phyloP scores from a whole-genome alignment of 495 filamentous ascomycete species.

The Astrothelium subdiscretum region DNA sequence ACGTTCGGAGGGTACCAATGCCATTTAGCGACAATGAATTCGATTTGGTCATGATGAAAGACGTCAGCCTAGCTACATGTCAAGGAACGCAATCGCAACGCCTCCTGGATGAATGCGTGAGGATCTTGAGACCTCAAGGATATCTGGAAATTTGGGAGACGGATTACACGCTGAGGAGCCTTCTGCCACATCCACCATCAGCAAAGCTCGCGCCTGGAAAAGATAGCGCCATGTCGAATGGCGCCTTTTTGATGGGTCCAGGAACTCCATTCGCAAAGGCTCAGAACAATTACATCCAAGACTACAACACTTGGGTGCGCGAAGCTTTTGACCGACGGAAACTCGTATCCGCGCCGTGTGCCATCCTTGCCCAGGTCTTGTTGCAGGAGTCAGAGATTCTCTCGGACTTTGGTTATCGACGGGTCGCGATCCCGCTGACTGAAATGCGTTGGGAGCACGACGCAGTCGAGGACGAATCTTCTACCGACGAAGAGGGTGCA shows the following conservation, averaged over 20 bases:
- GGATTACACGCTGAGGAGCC: conserved; percentile 63
- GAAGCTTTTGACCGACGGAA: conserved; percentile 62
- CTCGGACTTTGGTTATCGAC: conserved; percentile 55
- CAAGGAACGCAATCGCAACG: conserved; percentile 50
- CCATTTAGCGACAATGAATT: conserved; percentile 79
- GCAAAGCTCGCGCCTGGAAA: conserved; percentile 46
- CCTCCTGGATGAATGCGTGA: conserved; percentile 63
- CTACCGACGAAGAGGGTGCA: conserved; percentile 27
- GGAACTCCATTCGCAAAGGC: conserved; percentile 66
- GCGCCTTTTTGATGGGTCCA: conserved; percentile 72
- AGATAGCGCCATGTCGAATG: conserved; percentile 49
- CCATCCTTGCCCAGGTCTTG: conserved; percentile 61
- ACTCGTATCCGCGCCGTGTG: conserved; percentile 66
- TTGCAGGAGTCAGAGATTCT: conserved; percentile 67
- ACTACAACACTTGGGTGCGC: conserved; percentile 74
- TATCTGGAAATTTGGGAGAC: conserved; percentile 80
- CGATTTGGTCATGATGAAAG: conserved; percentile 84
- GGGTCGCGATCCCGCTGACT: conserved; percentile 75
- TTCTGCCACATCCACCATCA: conserved; percentile 62
- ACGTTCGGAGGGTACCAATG: conserved; percentile 60
- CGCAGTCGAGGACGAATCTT: conserved; percentile 30
- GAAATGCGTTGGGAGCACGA: conserved; percentile 85
- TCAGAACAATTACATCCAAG: conserved; percentile 70
- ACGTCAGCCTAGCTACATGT: conserved; percentile 56
- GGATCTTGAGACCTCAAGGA: conserved; percentile 67